Evolutionary conservation across 495 filamentous ascomycete species (phyloP), one percentile per base, ranked within the genome.

Genomic region (Xylaria bambusicola): DNA sequence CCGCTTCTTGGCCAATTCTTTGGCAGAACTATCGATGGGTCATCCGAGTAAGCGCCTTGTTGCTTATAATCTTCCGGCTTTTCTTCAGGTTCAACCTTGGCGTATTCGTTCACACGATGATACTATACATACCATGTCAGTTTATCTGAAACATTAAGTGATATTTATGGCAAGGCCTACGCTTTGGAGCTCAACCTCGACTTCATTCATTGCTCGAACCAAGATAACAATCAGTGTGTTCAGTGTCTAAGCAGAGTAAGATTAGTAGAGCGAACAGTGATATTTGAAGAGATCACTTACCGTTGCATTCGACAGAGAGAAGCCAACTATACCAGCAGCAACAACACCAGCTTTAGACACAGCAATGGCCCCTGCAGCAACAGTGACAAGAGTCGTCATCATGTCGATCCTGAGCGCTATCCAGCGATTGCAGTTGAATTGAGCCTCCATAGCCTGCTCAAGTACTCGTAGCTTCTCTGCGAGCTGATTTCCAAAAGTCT

Each of bases 361-460:
- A 6, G 79, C 79, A 52, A 82, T 77, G 31, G 68, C 69, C 31
- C 77, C 78, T 0, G 78, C 79, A 10, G 69, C 70, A 4, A 77
- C 70, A 18, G 73, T 74, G 13, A 82, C 77, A 2, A 77, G 60
- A 6, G 79, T 77, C 1, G 78, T 77, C 56, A 77, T 73, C 64
- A 80, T 70, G 59, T 82, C 78, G 15, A 78, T 65, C 20, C 78
- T 74, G 6, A 82, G 67, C 1, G 76, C 71, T 3, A 82, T 75
- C 79, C 79, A 82, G 41, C 78, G 75, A 58, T 82, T 82, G 52
- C 73, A 73, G 62, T 81, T 81, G 54, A 74, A 79, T 17, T 75
- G 74, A 3, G 79, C 71, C 52, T 81, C 77, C 1, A 67, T 65
- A 4, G 76, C 66, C 4, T 70, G 71, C 21, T 71, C 70, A 40